Evolutionary conservation across 108 stramenopile species (phyloP).

Genomic region (Craspedostauros australis): DNA sequence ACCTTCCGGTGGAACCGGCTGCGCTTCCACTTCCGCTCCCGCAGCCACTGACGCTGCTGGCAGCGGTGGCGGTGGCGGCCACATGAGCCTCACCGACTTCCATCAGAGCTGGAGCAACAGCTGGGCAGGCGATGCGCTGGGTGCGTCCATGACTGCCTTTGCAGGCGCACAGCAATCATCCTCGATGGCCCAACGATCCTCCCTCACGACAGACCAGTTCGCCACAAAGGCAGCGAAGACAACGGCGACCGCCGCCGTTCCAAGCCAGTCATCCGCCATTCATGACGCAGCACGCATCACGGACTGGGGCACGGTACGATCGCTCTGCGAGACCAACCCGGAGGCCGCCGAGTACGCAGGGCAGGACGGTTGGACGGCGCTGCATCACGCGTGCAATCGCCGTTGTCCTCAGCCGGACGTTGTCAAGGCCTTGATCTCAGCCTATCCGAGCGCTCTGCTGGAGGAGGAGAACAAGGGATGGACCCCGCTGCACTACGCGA

Average conservation of each 20-base stretch:
- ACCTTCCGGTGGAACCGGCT: too few relatives aligned
- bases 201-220: not conserved
- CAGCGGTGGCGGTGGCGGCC: too few relatives aligned
- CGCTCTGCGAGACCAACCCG: constrained; percentile 38
- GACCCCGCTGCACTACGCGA: constrained; percentile 70
- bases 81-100: too few relatives aligned
- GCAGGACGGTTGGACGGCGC: constrained; percentile 60
- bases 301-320: constrained; percentile 49
- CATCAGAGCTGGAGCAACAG: too few relatives aligned
- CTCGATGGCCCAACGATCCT: too few relatives aligned
- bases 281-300: constrained; percentile 73
- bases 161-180: too few relatives aligned
- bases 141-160: too few relatives aligned
- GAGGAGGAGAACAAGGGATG: constrained; percentile 55
- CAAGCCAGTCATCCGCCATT: constrained; percentile 33
- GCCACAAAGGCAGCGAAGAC: not conserved
- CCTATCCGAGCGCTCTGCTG: constrained; percentile 59
- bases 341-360: constrained; percentile 50
- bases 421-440: constrained; percentile 49
- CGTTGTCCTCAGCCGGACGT: constrained; percentile 66
- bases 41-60: too few relatives aligned
- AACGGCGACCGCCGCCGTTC: too few relatives aligned
- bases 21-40: too few relatives aligned
- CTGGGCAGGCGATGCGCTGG: too few relatives aligned
- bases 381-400: constrained; percentile 70